These are phyloP conservation scores for Metrosideros polymorpha DNA, from an alignment of 441 rosid species.

Conservation along the genomic window DNA sequence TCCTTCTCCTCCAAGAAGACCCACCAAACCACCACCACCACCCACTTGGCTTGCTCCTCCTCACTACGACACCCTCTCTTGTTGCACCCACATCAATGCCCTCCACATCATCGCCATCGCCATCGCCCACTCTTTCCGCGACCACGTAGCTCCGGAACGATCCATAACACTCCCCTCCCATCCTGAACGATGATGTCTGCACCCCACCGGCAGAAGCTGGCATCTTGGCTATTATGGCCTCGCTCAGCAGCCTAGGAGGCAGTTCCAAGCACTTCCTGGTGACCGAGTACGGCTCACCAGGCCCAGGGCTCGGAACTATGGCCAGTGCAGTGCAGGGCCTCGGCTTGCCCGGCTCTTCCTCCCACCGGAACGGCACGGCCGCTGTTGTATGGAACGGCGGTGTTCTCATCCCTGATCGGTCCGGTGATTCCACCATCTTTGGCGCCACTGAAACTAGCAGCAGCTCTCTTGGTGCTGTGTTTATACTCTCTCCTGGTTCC, in stretches of 20 bases:
- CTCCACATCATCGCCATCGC: background rate
- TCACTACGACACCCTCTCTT: constrained; percentile 14
- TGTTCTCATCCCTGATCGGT: constrained; percentile 40
- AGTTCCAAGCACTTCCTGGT: constrained; percentile 26
- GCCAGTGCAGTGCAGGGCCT: constrained; percentile 31
- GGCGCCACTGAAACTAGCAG: background rate
- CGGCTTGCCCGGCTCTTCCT: constrained; percentile 83
- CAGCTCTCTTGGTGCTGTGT: background rate
- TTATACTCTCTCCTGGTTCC: background rate
- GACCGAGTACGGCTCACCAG: constrained; percentile 1
- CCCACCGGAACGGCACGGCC: constrained; percentile 83
- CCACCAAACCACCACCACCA: constrained; percentile 30
- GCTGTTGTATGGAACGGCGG: constrained; percentile 55
- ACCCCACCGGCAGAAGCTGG: constrained; percentile 36
- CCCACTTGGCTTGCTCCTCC: constrained; percentile 20
- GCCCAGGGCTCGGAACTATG: background rate
- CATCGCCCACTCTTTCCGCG: background rate
- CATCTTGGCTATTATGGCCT: constrained; percentile 24
- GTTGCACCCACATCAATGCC: background rate
- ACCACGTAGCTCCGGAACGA: constrained; percentile 20
- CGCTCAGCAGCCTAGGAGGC: constrained; percentile 59
- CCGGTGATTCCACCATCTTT: constrained; percentile 26
- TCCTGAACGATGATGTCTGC: constrained; percentile 42
- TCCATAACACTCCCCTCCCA: constrained; percentile 25
- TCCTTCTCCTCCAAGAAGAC: constrained; percentile 30